Evolutionary conservation across 2,329 filamentous ascomycete genomes (phyloP).

Genomic region (Fusarium devonianum): DNA sequence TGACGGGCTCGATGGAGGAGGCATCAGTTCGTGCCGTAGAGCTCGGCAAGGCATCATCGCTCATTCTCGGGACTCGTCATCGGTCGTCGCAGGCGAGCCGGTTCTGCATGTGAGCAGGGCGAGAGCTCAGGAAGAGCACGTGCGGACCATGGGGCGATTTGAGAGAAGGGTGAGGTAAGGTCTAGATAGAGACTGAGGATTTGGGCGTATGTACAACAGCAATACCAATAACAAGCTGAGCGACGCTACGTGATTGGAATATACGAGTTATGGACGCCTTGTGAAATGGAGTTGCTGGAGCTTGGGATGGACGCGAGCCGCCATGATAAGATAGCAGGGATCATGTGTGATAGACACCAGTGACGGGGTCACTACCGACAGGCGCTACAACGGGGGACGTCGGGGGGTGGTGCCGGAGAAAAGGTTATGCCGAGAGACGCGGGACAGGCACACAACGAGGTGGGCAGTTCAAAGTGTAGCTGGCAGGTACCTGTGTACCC

Average conservation of each 20-base stretch:
- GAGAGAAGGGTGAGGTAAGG: background rate
- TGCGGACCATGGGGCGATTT: constrained; percentile 37
- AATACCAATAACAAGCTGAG: constrained; percentile 7
- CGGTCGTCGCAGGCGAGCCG: constrained; percentile 40
- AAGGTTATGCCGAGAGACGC: constrained; percentile 18
- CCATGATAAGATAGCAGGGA: constrained; percentile 40
- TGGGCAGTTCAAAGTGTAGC: background rate
- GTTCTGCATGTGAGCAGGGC: constrained; percentile 44
- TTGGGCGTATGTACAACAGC: background rate
- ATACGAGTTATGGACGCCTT: constrained; percentile 15
- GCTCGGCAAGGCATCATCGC: constrained; percentile 57
- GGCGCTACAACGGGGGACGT: constrained; percentile 1
- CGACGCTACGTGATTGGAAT: constrained; percentile 14
- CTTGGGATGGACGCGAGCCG: constrained; percentile 28
- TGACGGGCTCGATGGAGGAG: constrained; percentile 24
- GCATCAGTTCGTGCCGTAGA: constrained; percentile 47
- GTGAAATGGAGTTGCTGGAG: constrained; percentile 20
- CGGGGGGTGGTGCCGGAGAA: constrained; percentile 20
- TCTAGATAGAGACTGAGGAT: background rate
- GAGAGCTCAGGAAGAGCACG: constrained; percentile 37
- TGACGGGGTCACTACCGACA: constrained; percentile 8
- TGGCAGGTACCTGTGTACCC: constrained; percentile 34
- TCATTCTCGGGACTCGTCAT: constrained; percentile 56
- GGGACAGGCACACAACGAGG: constrained; percentile 4
- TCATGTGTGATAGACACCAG: constrained; percentile 18